Evolutionary conservation across 768 basidiomycete species (phyloP).

Genomic region (Trametes cubensis): DNA sequence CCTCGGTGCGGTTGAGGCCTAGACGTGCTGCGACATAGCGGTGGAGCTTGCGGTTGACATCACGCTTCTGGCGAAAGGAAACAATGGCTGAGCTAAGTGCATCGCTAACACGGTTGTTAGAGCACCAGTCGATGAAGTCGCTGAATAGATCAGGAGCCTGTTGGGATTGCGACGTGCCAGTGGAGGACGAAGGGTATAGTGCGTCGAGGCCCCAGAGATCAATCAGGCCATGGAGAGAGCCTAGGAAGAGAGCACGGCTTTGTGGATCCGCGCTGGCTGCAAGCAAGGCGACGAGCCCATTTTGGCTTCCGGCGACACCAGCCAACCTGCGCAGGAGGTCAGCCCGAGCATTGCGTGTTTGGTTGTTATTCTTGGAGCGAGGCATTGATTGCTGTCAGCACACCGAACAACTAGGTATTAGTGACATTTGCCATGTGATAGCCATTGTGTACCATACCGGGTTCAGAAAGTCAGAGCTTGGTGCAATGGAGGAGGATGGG

Average conservation of each 20-base stretch:
- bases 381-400: too few relatives aligned
- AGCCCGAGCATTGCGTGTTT: too few relatives aligned
- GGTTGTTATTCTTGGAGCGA: too few relatives aligned
- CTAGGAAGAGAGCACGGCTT: neutral
- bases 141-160: neutral
- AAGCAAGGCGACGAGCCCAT: too few relatives aligned
- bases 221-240: neutral
- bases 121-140: neutral
- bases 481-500: too few relatives aligned
- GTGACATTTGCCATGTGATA: too few relatives aligned
- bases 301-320: too few relatives aligned
- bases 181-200: too few relatives aligned
- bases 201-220: neutral
- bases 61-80: neutral
- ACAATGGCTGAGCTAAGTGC: neutral
- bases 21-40: neutral
- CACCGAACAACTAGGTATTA: too few relatives aligned
- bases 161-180: neutral
- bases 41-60: neutral
- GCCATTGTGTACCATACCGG: too few relatives aligned
- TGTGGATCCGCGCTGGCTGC: neutral
- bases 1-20: neutral
- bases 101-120: neutral
- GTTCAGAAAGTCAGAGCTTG: too few relatives aligned
- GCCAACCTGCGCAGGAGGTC: too few relatives aligned